Base-by-base conservation (phyloP, 495 filamentous ascomycete genomes). In the Xylaria sp. region DNA sequence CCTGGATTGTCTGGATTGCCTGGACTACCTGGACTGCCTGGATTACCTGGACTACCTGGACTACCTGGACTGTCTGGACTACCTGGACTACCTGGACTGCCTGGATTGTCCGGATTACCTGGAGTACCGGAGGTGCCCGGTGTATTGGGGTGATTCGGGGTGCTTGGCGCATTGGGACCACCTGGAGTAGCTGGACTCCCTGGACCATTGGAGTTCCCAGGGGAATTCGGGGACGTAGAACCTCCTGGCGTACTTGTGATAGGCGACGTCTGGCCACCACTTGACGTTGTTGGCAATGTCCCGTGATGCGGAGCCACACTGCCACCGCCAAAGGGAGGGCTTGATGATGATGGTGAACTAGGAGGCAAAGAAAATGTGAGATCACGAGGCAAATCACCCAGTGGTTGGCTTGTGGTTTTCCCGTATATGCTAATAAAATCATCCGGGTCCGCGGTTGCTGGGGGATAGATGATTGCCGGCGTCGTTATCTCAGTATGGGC, bases 401-500 rank as follows among this genome's bases (percentile, higher is more conserved):
- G 41, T 17, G 74, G 70, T 21, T 73, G 73, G 31, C 52, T 64
- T 44, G 72, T 75, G 53, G 31, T 69, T 24, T 71, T 61, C 12
- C 69, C 74, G 52, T 69, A 78, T 29, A 68, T 24, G 61, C 64
- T 75, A 19, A 71, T 69, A 7, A 76, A 24, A n/a, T 69, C 17
- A 4, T 61, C 50, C 52, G 68, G 68, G 46, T 78, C 71, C 33
- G 63, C 73, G 62, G 65, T 73, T 29, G 37, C 62, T 8, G 71
- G 52, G 65, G 74, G 74, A 40, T 71, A 78, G 6, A 76, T 66
- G 15, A 70, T 37, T 9, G 29, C 71, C 4, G 74, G 71, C 19
- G 57, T 58, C 11, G 72, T 78, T 48, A 72, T 70, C n/a, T 73
- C 43, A 8, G 72, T 67, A 3, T 73, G 69, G 50, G 76, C 76